Conservation (phyloP, 768 basidiomycete genomes). For the Clitopilus hobsonii region DNA sequence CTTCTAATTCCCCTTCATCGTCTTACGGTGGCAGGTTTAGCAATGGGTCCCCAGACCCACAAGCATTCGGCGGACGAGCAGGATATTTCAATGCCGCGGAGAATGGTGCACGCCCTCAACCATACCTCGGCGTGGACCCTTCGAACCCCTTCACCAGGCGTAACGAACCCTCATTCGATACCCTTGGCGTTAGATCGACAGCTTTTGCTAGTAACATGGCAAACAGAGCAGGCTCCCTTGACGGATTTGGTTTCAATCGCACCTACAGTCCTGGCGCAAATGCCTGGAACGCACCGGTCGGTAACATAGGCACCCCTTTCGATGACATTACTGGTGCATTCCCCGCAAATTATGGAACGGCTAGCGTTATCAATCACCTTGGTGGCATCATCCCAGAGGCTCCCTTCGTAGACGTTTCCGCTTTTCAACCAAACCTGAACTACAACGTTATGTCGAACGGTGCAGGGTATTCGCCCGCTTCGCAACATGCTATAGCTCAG, state of each 20-base stretch:
- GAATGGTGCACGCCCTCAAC: slow-evolving; percentile 16
- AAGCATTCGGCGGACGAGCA: slow-evolving; percentile 45
- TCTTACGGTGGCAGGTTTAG: slow-evolving; percentile 64
- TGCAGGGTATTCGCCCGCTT: slow-evolving; percentile 5
- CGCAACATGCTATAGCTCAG: slow-evolving; percentile 4
- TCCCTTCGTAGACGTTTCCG: background rate
- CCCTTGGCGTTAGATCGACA: slow-evolving; percentile 21
- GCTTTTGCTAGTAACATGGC: slow-evolving; percentile 25
- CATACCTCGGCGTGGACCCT: slow-evolving; percentile 19
- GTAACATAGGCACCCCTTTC: slow-evolving; percentile 5
- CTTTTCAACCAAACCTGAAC: background rate
- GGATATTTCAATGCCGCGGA: slow-evolving; percentile 19
- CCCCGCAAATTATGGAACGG: background rate
- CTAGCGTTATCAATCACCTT: background rate
- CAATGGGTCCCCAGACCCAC: slow-evolving; percentile 67
- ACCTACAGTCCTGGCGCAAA: slow-evolving; percentile 27
- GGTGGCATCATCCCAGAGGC: background rate
- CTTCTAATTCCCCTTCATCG: slow-evolving; percentile 69
- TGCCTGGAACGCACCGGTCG: slow-evolving; percentile 10
- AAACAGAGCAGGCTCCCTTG: slow-evolving; percentile 27
- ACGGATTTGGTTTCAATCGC: slow-evolving; percentile 33
- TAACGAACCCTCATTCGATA: slow-evolving; percentile 36
- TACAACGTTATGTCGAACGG: background rate
- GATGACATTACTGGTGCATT: slow-evolving; percentile 8
- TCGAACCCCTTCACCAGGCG: slow-evolving; percentile 26